Evolutionary conservation across 2,329 filamentous ascomycete genomes (phyloP).

Genomic region (Sporothrix mexicana): DNA sequence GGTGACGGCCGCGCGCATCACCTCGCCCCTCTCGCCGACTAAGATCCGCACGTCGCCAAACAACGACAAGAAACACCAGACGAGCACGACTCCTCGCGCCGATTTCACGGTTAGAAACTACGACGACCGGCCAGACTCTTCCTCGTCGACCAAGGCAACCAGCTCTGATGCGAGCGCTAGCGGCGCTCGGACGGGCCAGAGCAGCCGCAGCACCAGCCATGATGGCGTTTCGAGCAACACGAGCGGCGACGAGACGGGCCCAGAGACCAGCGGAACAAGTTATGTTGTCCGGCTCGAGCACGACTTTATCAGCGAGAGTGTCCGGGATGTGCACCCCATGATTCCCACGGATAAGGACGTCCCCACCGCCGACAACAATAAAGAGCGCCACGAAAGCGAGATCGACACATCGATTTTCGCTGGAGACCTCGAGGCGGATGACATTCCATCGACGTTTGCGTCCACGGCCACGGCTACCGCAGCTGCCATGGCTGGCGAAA

Average conservation of each 20-base stretch:
- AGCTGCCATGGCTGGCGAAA: background rate
- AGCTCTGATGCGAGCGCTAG: constrained; percentile 45
- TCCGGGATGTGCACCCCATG: constrained; percentile 48
- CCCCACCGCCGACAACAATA: background rate
- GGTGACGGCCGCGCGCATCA: constrained; percentile 2
- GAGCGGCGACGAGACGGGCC: constrained; percentile 61
- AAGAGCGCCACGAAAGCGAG: constrained; percentile 23
- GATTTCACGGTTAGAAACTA: constrained; percentile 10
- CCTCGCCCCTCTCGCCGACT: constrained; percentile 27
- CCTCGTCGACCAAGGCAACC: constrained; percentile 26
- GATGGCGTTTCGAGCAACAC: constrained; percentile 63
- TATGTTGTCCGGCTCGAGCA: constrained; percentile 86
- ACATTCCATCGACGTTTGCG: constrained; percentile 7
- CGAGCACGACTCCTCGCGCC: background rate
- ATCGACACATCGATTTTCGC: constrained; percentile 18
- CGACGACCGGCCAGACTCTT: constrained; percentile 13
- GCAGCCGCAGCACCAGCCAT: constrained; percentile 65
- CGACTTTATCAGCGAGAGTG: constrained; percentile 78
- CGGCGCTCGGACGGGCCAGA: constrained; percentile 46
- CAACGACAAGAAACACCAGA: constrained; percentile 16
- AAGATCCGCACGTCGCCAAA: constrained; percentile 9
- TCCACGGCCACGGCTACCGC: background rate
- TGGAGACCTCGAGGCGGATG: constrained; percentile 8
- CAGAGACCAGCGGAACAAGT: constrained; percentile 68
- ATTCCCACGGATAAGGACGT: constrained; percentile 26